A percentile compares a stretch with the other conserved stretches of the same genome.
Conservation (phyloP, 192 early-diverging fungal species). For the Backusella parvicylindrica region DNA sequence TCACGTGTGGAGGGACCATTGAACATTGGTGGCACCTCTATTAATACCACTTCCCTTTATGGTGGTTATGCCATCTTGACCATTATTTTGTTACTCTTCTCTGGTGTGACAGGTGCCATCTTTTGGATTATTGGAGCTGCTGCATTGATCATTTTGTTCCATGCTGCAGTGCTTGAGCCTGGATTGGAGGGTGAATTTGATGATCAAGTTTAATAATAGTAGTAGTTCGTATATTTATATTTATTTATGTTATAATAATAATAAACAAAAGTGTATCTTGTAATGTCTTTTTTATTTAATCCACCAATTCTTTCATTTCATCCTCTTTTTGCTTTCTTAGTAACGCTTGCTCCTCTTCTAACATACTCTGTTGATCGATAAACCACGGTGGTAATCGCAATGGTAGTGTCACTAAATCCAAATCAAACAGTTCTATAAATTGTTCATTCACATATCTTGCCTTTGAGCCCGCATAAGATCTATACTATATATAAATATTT, state of each 20-base stretch:
- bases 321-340: background rate
- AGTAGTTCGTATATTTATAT: background rate
- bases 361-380: conserved; percentile 61
- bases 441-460: conserved; percentile 86
- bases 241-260: background rate
- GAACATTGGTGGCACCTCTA: conserved; percentile 30
- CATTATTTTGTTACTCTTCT: conserved; percentile 50
- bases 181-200: conserved; percentile 51
- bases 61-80: conserved; percentile 37
- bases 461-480: conserved; percentile 88
- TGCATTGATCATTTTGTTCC: conserved; percentile 50
- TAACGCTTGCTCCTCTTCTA: conserved; percentile 24
- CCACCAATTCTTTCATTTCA: background rate
- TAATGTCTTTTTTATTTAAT: background rate
- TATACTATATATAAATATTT: conserved; percentile 54
- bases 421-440: conserved; percentile 94
- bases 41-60: conserved; percentile 43
- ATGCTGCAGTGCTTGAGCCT: conserved; percentile 55
- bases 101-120: conserved; percentile 46
- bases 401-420: conserved; percentile 87
- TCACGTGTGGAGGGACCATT: conserved; percentile 42
- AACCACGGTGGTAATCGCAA: conserved; percentile 78
- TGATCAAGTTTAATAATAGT: conserved; percentile 1
- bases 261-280: background rate
- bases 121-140: conserved; percentile 64